Evolutionary conservation across 305 asterid species (phyloP), one percentile per base, ranked within the genome.

Genomic region (Fraxinus sp.): DNA sequence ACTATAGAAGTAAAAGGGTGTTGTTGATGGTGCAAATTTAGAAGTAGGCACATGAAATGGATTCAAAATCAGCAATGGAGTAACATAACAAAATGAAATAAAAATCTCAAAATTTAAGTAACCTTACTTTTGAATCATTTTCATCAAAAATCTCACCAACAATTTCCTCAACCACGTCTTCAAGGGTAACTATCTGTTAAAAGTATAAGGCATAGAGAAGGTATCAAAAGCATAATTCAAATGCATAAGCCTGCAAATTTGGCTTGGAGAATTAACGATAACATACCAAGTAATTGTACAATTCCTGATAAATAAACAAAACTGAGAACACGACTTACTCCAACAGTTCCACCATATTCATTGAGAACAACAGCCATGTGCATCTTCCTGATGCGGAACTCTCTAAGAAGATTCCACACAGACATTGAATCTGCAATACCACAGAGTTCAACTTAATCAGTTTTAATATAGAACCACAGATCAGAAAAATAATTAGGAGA

Each of bases 281-380:
- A 80, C 5, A 14, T 14, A 26, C 18, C 59, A 83, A 77, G 20
- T 41, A 75, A 70, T 1, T 26, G 83, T 57, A 71, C 49, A 57
- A 80, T 77, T 82, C 73, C 24, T 9, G 77, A 73, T 20, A 57
- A 74, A 71, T 76, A 52, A 76, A 43, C 8, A 73, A 62, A 79
- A 75, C 74, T n/a, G 79, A 37, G 85, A 79, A 49, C 80, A 85
- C 79, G 77, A 75, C 92, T 89, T 88, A 97, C 99, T 64, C 99
- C 99, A 80, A 97, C 90, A 84, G 99, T 97, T 88, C 99, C 99
- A 57, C 99, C 99, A 79, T 97, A 97, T 86, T 97, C 99, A 37
- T 97, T 97, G 30, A 97, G 95, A 86, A 97, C 99, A 87, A 97
- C 97, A 82, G 99, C 99, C 98, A 97, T 97, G 91, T 97, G 98